phyloP scores from a whole-genome alignment of 78 protist genomes.

The Dictyostelium purpureum region DNA sequence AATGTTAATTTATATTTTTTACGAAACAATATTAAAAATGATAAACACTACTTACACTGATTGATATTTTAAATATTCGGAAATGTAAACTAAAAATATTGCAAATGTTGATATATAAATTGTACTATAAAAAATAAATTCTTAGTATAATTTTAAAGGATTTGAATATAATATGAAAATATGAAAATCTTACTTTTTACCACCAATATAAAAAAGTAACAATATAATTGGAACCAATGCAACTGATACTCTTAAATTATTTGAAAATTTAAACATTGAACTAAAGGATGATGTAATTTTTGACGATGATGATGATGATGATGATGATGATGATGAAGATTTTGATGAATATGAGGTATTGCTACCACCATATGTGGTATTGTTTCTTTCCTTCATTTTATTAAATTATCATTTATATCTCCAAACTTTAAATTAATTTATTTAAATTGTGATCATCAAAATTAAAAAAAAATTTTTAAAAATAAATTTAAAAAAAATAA shows the following conservation, averaged over 20 bases:
- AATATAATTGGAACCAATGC: slow-evolving; percentile 11
- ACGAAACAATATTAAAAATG: not conserved
- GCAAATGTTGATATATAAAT: not conserved
- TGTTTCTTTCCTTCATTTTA: not conserved
- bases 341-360: no score
- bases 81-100: slow-evolving; percentile 15
- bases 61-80: slow-evolving; percentile 28
- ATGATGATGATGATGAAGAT: no score
- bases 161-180: not conserved
- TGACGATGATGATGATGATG: not conserved
- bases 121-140: not conserved
- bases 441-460: not conserved
- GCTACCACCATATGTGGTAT: not conserved
- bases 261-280: slow-evolving; percentile 42
- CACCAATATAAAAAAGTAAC: slow-evolving; percentile 15
- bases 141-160: not conserved
- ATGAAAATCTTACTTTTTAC: not conserved
- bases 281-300: slow-evolving; percentile 18
- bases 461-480: not conserved
- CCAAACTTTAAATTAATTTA: no score
- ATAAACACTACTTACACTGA: slow-evolving; percentile 1
- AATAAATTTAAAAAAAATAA: not conserved
- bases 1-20: not conserved
- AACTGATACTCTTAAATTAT: slow-evolving; percentile 13
- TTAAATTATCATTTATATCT: not conserved